A percentile compares a stretch with the other conserved stretches of the same genome.
phyloP scores from a whole-genome alignment of 345 rosid genomes.

The Microcos paniculata region DNA sequence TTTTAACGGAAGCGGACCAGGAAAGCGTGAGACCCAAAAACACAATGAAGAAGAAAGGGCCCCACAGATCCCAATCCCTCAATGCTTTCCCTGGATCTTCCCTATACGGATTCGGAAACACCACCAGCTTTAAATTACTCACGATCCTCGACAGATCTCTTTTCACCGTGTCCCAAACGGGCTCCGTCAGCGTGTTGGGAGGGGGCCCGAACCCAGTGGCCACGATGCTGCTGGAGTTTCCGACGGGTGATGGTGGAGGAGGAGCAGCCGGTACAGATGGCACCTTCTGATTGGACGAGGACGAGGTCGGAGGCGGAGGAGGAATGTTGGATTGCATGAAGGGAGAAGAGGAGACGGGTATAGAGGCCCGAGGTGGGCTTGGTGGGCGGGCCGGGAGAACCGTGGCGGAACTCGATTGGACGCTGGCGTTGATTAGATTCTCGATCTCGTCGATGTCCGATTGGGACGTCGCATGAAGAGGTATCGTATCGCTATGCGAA shows the following conservation, averaged over 20 bases:
- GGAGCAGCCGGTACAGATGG: constrained; percentile 41
- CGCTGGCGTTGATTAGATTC: constrained; percentile 75
- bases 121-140: constrained; percentile 94
- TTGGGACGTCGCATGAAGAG: constrained; percentile 81
- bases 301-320: constrained; percentile 32
- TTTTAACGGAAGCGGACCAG: constrained; percentile 77
- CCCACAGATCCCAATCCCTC: constrained; percentile 99
- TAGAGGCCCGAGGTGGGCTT: constrained; percentile 77
- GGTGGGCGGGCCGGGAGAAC: constrained; percentile 86
- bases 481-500: constrained; percentile 69
- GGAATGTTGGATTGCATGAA: constrained; percentile 65
- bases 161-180: constrained; percentile 96
- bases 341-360: constrained; percentile 75
- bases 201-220: constrained; percentile 67
- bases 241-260: constrained; percentile 40
- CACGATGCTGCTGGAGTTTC: constrained; percentile 23
- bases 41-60: constrained; percentile 94
- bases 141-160: constrained; percentile 94
- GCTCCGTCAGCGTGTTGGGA: constrained; percentile 94
- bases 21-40: constrained; percentile 90
- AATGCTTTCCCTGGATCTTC: constrained; percentile 98
- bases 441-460: constrained; percentile 99
- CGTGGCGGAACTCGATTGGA: constrained; percentile 67
- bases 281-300: constrained; percentile 36
- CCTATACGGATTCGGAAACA: constrained; percentile 85